These are phyloP conservation scores for Asterionellopsis glacialis DNA, from an alignment of 108 stramenopile genomes.

Conservation along the genomic window DNA sequence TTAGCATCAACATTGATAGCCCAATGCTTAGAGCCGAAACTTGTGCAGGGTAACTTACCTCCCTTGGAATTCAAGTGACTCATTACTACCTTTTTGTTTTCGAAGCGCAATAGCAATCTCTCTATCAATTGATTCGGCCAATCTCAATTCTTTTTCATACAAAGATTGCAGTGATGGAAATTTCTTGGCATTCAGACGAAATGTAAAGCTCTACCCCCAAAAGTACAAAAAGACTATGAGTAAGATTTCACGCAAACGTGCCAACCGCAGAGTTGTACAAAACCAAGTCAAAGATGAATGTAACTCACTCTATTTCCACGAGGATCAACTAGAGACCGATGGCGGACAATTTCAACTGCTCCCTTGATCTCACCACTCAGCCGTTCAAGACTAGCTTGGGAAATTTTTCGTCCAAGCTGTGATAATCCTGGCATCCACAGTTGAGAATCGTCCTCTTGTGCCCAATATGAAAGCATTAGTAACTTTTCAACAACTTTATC, in stretches of 20 bases:
- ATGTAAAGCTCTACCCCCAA: conserved; percentile 26
- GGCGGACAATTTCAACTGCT: conserved; percentile 42
- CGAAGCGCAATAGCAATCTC: background rate
- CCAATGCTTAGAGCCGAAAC: no score
- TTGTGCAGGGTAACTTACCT: background rate
- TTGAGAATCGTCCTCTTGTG: conserved; percentile 14
- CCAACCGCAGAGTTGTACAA: no score
- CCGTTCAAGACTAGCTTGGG: conserved; percentile 11
- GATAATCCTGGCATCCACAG: conserved; percentile 34
- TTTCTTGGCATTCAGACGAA: conserved; percentile 40
- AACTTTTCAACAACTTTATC: conserved; percentile 59
- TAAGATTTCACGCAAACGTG: background rate
- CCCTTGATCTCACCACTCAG: conserved; percentile 28
- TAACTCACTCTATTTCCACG: conserved; percentile 5
- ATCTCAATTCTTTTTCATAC: conserved; percentile 34
- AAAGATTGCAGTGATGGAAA: conserved; percentile 51
- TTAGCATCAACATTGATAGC: no score
- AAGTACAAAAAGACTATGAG: background rate
- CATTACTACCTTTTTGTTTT: conserved; percentile 14
- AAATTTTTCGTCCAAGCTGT: conserved; percentile 23
- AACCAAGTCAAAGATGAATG: no score
- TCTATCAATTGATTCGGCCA: conserved; percentile 10
- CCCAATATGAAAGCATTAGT: conserved; percentile 49
- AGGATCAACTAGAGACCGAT: conserved; percentile 18
- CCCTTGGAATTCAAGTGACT: conserved; percentile 5